Conservation (phyloP, 1,284 basidiomycete genomes). For the Pyrrhoderma noxium region DNA sequence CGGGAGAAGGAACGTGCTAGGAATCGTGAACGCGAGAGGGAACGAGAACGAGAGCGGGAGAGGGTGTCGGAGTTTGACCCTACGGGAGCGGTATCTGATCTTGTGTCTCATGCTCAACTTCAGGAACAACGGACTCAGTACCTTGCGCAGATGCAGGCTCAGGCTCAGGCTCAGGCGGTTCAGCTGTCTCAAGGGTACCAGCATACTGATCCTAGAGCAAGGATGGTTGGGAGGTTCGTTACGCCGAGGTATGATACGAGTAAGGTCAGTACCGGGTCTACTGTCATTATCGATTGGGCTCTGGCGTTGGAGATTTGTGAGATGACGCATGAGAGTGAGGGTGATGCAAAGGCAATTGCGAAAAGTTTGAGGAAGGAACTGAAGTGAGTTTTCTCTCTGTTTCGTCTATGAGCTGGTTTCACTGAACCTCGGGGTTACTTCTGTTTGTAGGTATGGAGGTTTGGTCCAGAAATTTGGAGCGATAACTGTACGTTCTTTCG, state of each 20-base stretch:
- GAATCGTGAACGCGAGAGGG: background rate
- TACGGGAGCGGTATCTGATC: no score
- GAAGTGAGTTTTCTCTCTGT: slow-evolving; percentile 41
- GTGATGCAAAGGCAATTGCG: slow-evolving; percentile 66
- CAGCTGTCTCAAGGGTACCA: no score
- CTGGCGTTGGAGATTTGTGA: slow-evolving; percentile 75
- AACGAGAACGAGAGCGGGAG: background rate
- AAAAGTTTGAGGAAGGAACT: slow-evolving; percentile 69
- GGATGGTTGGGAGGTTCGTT: slow-evolving; percentile 53
- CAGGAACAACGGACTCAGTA: slow-evolving; percentile 16
- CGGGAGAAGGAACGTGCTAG: background rate
- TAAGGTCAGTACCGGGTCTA: background rate
- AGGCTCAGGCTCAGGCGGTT: slow-evolving; percentile 10
- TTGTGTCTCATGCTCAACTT: no score
- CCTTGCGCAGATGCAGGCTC: slow-evolving; percentile 31
- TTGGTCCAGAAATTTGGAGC: slow-evolving; percentile 65
- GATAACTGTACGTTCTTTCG: slow-evolving; percentile 44
- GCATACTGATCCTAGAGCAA: slow-evolving; percentile 48
- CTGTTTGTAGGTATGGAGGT: slow-evolving; percentile 50
- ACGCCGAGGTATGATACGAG: slow-evolving; percentile 54
- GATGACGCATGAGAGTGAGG: slow-evolving; percentile 55
- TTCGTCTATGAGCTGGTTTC: slow-evolving; percentile 1
- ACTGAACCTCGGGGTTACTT: background rate
- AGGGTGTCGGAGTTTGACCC: background rate
- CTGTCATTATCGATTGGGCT: slow-evolving; percentile 54